Base-by-base conservation (phyloP, 257 asterid genomes). In the Voacanga thouarsii region DNA sequence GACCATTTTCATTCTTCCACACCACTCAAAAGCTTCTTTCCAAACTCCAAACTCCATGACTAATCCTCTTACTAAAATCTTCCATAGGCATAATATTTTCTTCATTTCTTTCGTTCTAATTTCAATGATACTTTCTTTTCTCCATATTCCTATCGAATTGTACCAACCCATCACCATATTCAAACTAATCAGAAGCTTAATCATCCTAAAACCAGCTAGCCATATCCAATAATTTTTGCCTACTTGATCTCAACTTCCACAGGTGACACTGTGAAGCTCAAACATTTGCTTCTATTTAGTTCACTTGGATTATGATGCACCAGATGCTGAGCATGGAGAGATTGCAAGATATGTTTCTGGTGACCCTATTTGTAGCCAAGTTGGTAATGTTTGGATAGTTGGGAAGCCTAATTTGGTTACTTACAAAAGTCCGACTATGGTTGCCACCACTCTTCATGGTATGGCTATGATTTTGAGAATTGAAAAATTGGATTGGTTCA, bases 341-440 rank as follows among this genome's bases (percentile, higher is more conserved):
- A 81, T 91, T 1, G 90, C 91, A 0, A 85, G 94, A 77, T 92
- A 90, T 51, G 94, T 94, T 41, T 84, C 89, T 6, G 76, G 80
- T 10, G 88, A 92, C 3, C 75, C 66, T 0, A 88, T 89, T 3
- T 94, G 92, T 70, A n/a, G n/a, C n/a, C n/a, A n/a, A n/a, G n/a
- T n/a, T n/a, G n/a, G n/a, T n/a, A n/a, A n/a, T n/a, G n/a, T 94
- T 26, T 90, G 96, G 97, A 72, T 92, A 33, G 96, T 91, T 63
- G 83, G 84, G 30, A 91, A 89, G 84, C 87, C 88, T 6, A 94
- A 87, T 78, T 71, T 94, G 84, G 97, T 92, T 0, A 94, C 94
- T 12, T 94, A 94, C 44, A 85, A 97, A 83, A 97, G 98, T 9
- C 98, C 98, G 30, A 94, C 98, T 5, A 92, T 94, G 98, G 92